Percentiles rank a stretch among this genome's conserved stretches.
These are phyloP conservation scores for Candida multigemmis DNA, from an alignment of 805 yeast species.

Conservation along the genomic window DNA sequence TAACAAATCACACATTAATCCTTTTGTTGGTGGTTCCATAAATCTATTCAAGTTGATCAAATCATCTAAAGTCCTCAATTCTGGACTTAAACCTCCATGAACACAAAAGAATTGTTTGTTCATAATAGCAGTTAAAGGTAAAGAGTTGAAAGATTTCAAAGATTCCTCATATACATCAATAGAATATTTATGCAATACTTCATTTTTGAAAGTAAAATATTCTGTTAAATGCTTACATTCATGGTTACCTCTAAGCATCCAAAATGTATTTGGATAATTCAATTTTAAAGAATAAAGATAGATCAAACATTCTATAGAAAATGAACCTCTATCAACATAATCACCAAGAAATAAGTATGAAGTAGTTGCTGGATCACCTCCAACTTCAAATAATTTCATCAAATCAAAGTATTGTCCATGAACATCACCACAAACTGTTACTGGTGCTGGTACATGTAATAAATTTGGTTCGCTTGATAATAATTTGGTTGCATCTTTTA, in stretches of 20 bases:
- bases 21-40: constrained; percentile 87
- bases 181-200: constrained; percentile 80
- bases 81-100: constrained; percentile 94
- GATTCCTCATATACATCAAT: constrained; percentile 58
- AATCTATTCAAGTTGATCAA: constrained; percentile 66
- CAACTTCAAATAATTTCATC: constrained; percentile 84
- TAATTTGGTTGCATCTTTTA: constrained; percentile 54
- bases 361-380: constrained; percentile 77
- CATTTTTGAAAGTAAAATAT: constrained; percentile 86
- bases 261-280: constrained; percentile 63
- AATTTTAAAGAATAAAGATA: constrained; percentile 74
- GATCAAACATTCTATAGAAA: constrained; percentile 73
- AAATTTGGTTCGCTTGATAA: constrained; percentile 71
- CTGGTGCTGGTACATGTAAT: constrained; percentile 79
- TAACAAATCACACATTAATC: constrained; percentile 86
- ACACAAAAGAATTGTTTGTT: constrained; percentile 91
- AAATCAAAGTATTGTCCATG: constrained; percentile 93
- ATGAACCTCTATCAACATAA: constrained; percentile 91
- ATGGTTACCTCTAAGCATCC: constrained; percentile 88
- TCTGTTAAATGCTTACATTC: constrained; percentile 91
- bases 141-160: constrained; percentile 69
- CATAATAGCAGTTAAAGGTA: constrained; percentile 91
- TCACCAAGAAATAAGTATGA: constrained; percentile 84
- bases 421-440: constrained; percentile 94
- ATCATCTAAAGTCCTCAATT: constrained; percentile 61